A percentile compares a stretch with the other conserved stretches of the same genome.
These are phyloP conservation scores for Sphenostylis stenocarpa DNA, from an alignment of 306 rosid genomes.

Conservation along the genomic window DNA sequence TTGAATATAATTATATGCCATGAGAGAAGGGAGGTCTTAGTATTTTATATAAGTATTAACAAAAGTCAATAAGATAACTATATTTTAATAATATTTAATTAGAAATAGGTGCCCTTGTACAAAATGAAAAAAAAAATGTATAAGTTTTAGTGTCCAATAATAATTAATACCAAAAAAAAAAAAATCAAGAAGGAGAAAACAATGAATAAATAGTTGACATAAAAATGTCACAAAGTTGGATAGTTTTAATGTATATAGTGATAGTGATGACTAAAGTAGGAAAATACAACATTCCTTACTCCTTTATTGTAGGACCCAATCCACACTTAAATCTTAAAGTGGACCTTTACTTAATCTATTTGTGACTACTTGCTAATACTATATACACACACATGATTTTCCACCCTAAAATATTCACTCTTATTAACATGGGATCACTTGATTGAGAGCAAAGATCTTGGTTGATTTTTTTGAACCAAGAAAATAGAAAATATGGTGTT, in stretches of 20 bases:
- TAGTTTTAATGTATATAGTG: not conserved
- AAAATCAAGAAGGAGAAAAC: not conserved
- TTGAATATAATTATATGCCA: no score
- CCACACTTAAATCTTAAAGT: not conserved
- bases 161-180: not conserved
- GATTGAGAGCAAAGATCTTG: not conserved
- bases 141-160: not conserved
- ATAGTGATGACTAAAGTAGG: not conserved
- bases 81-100: no score
- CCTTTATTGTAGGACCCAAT: slow-evolving; percentile 2
- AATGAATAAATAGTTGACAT: not conserved
- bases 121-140: not conserved
- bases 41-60: no score
- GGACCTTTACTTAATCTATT: not conserved
- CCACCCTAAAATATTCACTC: not conserved
- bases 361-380: not conserved
- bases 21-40: no score
- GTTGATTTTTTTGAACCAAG: not conserved
- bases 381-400: not conserved
- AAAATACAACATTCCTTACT: not conserved
- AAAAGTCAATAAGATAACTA: no score
- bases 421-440: not conserved
- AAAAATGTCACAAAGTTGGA: not conserved
- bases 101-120: not conserved
- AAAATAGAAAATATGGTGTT: not conserved